A percentile compares a stretch with the other conserved stretches of the same genome.
These are phyloP conservation scores for Lepidium africanum DNA, from an alignment of 345 rosid genomes.

Conservation along the genomic window DNA sequence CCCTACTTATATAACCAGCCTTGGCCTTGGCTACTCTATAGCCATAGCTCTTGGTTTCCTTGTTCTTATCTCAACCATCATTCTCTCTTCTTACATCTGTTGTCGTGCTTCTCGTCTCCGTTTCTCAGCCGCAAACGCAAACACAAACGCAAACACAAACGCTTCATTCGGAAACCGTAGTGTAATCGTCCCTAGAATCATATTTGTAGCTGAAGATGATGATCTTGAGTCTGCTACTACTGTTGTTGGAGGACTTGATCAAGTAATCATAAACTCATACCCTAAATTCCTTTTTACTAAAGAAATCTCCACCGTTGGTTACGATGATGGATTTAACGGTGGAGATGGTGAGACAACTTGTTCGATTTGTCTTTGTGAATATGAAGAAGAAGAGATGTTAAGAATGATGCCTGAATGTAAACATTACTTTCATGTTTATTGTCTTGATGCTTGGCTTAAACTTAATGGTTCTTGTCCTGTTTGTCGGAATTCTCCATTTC, in stretches of 20 bases:
- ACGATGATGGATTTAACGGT: background rate
- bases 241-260: slow-evolving; percentile 65
- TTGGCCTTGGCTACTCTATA: slow-evolving; percentile 94
- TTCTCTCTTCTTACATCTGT: slow-evolving; percentile 87
- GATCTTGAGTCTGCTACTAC: slow-evolving; percentile 24
- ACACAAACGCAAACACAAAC: background rate
- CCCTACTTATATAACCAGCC: slow-evolving; percentile 46
- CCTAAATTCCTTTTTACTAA: slow-evolving; percentile 61
- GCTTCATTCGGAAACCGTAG: slow-evolving; percentile 34
- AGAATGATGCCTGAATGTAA: slow-evolving; percentile 99
- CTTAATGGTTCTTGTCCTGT: slow-evolving; percentile 97
- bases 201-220: slow-evolving; percentile 87
- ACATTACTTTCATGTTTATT: slow-evolving; percentile 69
- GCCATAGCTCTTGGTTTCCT: slow-evolving; percentile 90
- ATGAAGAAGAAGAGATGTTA: slow-evolving; percentile 75
- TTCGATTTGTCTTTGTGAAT: slow-evolving; percentile 90
- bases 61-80: slow-evolving; percentile 71
- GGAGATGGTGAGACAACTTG: slow-evolving; percentile 41
- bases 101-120: slow-evolving; percentile 60
- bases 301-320: slow-evolving; percentile 2
- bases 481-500: slow-evolving; percentile 94
- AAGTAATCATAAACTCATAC: slow-evolving; percentile 73
- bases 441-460: slow-evolving; percentile 92
- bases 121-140: slow-evolving; percentile 9
- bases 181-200: slow-evolving; percentile 70